Base-by-base conservation (phyloP, 805 yeast species). In the Candida nitratophila region DNA sequence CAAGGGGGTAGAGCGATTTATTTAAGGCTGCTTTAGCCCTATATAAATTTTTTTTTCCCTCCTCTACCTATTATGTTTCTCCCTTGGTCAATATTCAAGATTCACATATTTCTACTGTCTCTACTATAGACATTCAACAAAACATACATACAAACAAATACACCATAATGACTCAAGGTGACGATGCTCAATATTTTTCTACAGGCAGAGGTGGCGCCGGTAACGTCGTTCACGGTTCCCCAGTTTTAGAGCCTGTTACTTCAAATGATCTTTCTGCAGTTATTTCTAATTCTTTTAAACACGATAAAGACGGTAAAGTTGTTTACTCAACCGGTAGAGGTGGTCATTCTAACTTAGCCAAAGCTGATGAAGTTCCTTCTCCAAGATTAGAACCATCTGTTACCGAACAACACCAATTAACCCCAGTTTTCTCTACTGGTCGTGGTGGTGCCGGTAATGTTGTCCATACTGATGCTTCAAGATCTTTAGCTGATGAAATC, bases 391-490 rank as follows among this genome's bases (percentile, higher is more conserved):
- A 61, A 43, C 61, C 69, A 24, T 69, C 62, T 19, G 59, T 69
- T 26, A 63, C 61, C 48, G 66, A 73, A 36, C 69, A 67, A 29
- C 68, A 61, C 53, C 63, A 64, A 51, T 59, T 61, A 42, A 63
- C 63, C 41, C 66, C 60, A 39, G 70, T 65, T 44, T 66, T 70
- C 45, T 64, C 78, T 14, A 75, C 81, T 2, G 81, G 83, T 21
- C 60, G 81, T 51, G 81, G 83, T 7, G 81, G 83, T 1, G 74
- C 68, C 45, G 81, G 81, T 4, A 77, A 77, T 51, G 70, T 73
- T 62, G 64, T 71, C 15, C 63, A 64, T 46, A 69, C 67, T 45
- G 63, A 63, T 31, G 67, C 43, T 33, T 41, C 50, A 61, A 17
- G 22, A 10, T 22, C 31, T 26, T n/a, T 29, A 39, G 65, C 66